These are phyloP conservation scores for Serendipita sp. DNA, from an alignment of 768 basidiomycete species.

Conservation along the genomic window DNA sequence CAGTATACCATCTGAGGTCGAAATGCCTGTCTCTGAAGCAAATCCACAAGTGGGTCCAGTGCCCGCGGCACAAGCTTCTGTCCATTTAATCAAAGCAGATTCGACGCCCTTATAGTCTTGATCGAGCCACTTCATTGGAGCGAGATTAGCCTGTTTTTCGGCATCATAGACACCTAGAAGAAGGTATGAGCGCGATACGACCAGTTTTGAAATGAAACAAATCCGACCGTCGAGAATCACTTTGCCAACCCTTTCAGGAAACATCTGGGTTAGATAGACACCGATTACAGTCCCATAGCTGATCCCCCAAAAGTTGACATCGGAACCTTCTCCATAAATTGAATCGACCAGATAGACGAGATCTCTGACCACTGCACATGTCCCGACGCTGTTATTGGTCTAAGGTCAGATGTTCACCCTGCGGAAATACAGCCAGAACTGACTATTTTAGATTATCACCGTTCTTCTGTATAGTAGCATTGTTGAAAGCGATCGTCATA, in stretches of 20 bases:
- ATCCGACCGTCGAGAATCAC: conserved; percentile 7
- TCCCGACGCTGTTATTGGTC: background rate
- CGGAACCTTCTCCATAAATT: background rate
- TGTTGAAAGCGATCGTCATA: background rate
- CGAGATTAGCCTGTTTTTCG: background rate
- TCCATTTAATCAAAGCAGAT: background rate
- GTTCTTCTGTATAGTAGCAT: background rate
- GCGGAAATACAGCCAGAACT: background rate
- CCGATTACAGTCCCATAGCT: conserved; percentile 6
- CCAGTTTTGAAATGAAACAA: background rate
- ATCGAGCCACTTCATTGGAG: background rate
- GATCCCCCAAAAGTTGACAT: conserved; percentile 5
- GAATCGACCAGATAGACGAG: background rate
- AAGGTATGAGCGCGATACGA: background rate
- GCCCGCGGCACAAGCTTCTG: background rate
- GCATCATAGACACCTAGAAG: background rate
- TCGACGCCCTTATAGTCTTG: background rate
- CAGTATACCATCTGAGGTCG: background rate
- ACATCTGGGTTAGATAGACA: conserved; percentile 8
- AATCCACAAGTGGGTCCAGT: background rate
- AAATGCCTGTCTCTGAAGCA: background rate
- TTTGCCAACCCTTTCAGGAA: conserved; percentile 6
- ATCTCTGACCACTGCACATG: conserved; percentile 5
- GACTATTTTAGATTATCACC: background rate
- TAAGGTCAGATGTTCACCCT: background rate